These are phyloP conservation scores for Litsea cubeba DNA, from an alignment of 164 flowering plant species.

Conservation along the genomic window DNA sequence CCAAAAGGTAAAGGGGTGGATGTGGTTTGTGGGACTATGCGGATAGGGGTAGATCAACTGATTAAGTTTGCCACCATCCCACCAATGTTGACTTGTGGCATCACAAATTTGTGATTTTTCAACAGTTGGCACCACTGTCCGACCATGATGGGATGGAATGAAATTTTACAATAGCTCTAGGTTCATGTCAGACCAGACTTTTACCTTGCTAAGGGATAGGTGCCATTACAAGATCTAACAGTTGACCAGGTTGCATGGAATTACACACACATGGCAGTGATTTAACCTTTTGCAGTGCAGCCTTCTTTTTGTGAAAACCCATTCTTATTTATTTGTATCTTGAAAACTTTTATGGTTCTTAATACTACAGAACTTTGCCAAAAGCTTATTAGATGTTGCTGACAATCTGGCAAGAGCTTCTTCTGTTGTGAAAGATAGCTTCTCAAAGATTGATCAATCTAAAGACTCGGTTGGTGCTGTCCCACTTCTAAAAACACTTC, in stretches of 20 bases:
- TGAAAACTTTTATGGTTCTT: not conserved
- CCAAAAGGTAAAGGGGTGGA: no score
- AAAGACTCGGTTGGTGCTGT: constrained; percentile 59
- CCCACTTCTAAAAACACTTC: constrained; percentile 69
- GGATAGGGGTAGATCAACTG: no score
- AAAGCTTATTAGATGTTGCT: constrained; percentile 81
- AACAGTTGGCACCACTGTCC: no score
- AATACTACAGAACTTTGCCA: constrained; percentile 72
- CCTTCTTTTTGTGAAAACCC: not conserved
- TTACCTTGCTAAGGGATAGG: not conserved
- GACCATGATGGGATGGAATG: no score
- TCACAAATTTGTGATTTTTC: no score
- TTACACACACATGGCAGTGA: no score
- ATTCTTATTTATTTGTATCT: not conserved
- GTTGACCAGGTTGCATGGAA: no score
- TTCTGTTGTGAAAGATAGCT: constrained; percentile 75
- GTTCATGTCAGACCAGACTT: not conserved
- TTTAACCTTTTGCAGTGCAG: not conserved
- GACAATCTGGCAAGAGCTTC: constrained; percentile 94
- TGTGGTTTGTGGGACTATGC: no score
- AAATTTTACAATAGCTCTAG: no score
- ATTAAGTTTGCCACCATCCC: no score
- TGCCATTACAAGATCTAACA: not conserved
- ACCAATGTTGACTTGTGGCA: no score
- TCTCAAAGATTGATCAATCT: constrained; percentile 59